Base-by-base conservation (phyloP, 2,329 filamentous ascomycete species). In the Trichoderma sp. region DNA sequence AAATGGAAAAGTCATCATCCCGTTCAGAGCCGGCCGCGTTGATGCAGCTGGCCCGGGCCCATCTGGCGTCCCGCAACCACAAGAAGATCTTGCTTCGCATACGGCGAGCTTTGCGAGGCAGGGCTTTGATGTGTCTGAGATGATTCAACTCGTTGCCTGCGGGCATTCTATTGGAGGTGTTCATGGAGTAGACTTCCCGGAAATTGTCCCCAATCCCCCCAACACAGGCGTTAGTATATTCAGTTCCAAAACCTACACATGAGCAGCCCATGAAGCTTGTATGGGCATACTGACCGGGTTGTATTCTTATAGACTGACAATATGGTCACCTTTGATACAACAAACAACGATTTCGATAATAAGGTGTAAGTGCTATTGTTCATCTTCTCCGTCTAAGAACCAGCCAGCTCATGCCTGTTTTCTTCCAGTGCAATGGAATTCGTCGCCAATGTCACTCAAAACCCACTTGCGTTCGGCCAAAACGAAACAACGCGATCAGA, bases 401-500 rank as follows among this genome's bases (percentile, higher is more conserved):
- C 14, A 28, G 13, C 30, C 4, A n/a, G 28, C 16, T 21, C 37
- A 30, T 34, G 32, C 32, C 32, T 34, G 6, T 7, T 11, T 1
- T 14, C 4, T 1, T 56, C 24, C 6, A 65, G 61, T 18, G 51
- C 61, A 6, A 43, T 13, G 18, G 24, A 65, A 32, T 65, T 65
- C 2, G 26, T 65, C 2, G 34, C 34, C 51, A 65, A 65, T 46
- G 14, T 56, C 4, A 21, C 51, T 24, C 61, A 56, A 18, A 65
- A 65, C 8, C 61, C 61, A 24, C 61, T 65, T 32, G 51, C 61
- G 0, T 65, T 65, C 46, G 61, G 61, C 4, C 61, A 55, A 32
- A 65, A 56, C n/a, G 51, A 65, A 65, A 65, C 61, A 56, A 65
- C 61, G 3, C 34, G 51, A 24, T 65, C 61, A 18, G 61, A 65